phyloP scores from a whole-genome alignment of 1,284 basidiomycete species.

The Exobasidium rhododendri region DNA sequence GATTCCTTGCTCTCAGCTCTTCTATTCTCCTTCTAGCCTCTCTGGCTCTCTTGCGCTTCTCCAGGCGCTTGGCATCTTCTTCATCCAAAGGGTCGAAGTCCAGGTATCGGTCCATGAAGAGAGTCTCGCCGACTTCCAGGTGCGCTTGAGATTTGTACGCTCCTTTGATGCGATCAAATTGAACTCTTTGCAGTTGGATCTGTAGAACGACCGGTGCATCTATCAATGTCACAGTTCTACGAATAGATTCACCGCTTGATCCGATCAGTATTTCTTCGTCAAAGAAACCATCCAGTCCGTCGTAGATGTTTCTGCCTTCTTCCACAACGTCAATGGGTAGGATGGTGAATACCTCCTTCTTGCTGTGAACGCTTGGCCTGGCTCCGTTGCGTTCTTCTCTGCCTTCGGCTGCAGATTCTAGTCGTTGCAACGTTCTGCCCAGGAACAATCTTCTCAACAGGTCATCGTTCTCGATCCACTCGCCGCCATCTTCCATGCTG shows the following conservation, averaged over 20 bases:
- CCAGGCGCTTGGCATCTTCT: constrained; percentile 59
- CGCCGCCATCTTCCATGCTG: constrained; percentile 18
- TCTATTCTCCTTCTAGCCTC: constrained; percentile 25
- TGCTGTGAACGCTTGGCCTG: constrained; percentile 64
- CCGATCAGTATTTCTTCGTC: constrained; percentile 73
- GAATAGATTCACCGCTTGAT: constrained; percentile 77
- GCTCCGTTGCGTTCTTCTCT: constrained; percentile 21
- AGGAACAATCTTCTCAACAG: constrained; percentile 36
- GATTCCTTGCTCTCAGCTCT: neutral
- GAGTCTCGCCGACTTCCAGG: constrained; percentile 79
- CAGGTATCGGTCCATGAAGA: constrained; percentile 89
- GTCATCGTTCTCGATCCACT: constrained; percentile 15
- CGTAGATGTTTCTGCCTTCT: constrained; percentile 85
- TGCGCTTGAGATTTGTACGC: constrained; percentile 95
- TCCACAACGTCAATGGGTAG: constrained; percentile 84
- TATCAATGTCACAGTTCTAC: constrained; percentile 81
- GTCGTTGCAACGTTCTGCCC: constrained; percentile 41
- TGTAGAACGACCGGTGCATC: constrained; percentile 86
- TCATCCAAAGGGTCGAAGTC: constrained; percentile 64
- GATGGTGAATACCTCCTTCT: constrained; percentile 88
- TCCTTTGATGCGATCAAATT: constrained; percentile 86
- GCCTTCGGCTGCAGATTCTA: constrained; percentile 19
- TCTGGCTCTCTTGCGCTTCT: constrained; percentile 62
- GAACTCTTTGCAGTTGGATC: constrained; percentile 90
- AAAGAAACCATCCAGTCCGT: constrained; percentile 88